A percentile compares a stretch with the other conserved stretches of the same genome.
These are phyloP conservation scores for Apiotrichum akiyoshidainum DNA, from an alignment of 1,284 basidiomycete genomes.

Conservation along the genomic window DNA sequence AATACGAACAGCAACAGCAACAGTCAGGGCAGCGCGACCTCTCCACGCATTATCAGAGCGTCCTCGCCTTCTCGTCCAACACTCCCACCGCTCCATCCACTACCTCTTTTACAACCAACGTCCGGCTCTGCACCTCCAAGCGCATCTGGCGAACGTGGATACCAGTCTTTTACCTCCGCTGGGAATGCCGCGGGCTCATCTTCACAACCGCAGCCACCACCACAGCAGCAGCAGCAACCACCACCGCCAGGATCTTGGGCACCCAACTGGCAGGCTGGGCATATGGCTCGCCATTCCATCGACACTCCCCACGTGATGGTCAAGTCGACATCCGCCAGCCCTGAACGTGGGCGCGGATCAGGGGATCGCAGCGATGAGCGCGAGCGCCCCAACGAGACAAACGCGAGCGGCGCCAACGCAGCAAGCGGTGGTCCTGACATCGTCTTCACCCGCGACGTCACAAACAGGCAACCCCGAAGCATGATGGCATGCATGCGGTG, in stretches of 20 bases:
- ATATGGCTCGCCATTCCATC: constrained; percentile 18
- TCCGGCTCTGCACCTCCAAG: background rate
- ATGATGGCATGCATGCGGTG: constrained; percentile 49
- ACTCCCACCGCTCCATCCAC: constrained; percentile 18
- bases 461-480: constrained; percentile 42
- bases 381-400: constrained; percentile 7
- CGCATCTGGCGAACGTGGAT: constrained; percentile 4
- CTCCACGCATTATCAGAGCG: constrained; percentile 17
- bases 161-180: constrained; percentile 13
- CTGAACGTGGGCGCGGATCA: constrained; percentile 5
- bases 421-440: constrained; percentile 8
- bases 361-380: background rate
- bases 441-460: constrained; percentile 37
- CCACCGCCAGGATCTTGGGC: constrained; percentile 10
- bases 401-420: background rate
- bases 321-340: constrained; percentile 18
- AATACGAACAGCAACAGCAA: background rate
- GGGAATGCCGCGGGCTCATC: constrained; percentile 3
- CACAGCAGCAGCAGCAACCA: background rate
- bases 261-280: constrained; percentile 15
- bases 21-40: constrained; percentile 7
- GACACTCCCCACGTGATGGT: constrained; percentile 11
- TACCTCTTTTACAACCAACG: constrained; percentile 6
- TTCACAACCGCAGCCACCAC: background rate
- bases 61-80: constrained; percentile 16